Evolutionary conservation across 345 rosid genomes (phyloP).

Genomic region (Eutrema heterophyllum): DNA sequence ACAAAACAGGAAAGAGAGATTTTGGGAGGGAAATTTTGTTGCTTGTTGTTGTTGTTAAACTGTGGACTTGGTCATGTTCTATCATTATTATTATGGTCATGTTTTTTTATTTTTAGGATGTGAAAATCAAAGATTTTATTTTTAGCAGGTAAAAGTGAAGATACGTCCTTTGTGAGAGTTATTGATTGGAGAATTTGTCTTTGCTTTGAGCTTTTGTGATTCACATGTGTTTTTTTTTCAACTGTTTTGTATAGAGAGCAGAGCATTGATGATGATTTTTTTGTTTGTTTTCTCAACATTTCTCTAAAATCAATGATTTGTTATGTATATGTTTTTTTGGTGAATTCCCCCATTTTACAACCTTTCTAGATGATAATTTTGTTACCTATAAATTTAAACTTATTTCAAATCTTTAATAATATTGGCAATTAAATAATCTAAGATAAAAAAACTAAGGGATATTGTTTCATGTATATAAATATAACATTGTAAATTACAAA

Average conservation of each 20-base stretch:
- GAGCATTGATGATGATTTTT: not conserved
- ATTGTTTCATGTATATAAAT: no score
- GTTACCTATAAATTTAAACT: no score
- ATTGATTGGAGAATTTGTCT: constrained; percentile 17
- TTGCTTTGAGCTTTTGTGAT: constrained; percentile 13
- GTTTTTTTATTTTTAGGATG: not conserved
- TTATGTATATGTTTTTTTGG: not conserved
- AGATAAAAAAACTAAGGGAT: no score
- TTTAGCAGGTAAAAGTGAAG: constrained; percentile 18
- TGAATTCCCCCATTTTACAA: not conserved
- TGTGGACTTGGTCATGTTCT: constrained; percentile 24
- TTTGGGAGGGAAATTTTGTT: constrained; percentile 32
- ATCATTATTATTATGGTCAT: not conserved
- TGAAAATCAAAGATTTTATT: not conserved
- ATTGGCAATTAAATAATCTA: not conserved
- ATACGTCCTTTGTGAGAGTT: constrained; percentile 27
- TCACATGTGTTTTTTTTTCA: constrained; percentile 19
- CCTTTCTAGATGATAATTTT: no score
- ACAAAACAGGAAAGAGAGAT: constrained; percentile 23
- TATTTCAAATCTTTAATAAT: not conserved
- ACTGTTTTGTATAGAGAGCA: not conserved
- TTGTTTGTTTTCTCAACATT: not conserved
- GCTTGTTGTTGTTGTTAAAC: constrained; percentile 3
- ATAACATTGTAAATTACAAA: no score
- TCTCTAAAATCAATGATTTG: not conserved